Base-by-base conservation (phyloP, 495 filamentous ascomycete species). In the Neurospora sp. region DNA sequence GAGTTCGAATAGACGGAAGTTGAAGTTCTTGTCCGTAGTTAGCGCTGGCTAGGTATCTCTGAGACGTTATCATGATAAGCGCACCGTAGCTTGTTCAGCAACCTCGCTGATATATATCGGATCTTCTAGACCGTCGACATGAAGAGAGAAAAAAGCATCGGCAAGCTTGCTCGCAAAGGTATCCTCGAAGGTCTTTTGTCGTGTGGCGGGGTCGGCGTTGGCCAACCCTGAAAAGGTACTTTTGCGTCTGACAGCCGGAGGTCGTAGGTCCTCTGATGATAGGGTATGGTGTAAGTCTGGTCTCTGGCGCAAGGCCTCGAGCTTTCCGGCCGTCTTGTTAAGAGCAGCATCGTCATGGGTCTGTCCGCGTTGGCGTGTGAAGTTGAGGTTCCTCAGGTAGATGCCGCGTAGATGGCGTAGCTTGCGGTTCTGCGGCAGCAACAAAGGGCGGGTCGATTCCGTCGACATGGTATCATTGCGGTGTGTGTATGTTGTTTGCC, bases 51-150 rank as follows among this genome's bases (percentile, higher is more conserved):
- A 27, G 27, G 27, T 27, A 69, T 18, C 5, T 68, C 14, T 1
- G 39, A 0, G 20, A 40, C 0, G 14, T 39, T 5, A n/a, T 69
- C 53, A 65, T 16, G 44, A 31, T 18, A 61, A 72, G n/a, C 84
- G 70, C 81, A 88, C 87, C 80, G 93, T 94, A 18, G 92, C 87
- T 78, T 89, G 89, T 73, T 92, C 87, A 18, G 89, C 85, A 48
- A 92, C 83, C 83, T 99, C 96, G 81, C 94, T 97, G 78, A 97
- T 89, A 79, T 98, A 99, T 31, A 98, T 82, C 0, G 96, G 94
- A 22, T 92, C 90, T 44, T 87, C 81, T 65, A 86, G 79, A 2
- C 82, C 87, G 9, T 87, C 85, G 73, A 88, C 88, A 82, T 97
- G 94, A 35, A 99, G 81, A 0, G 93, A 91, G 79, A 97, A 96